Conservation (phyloP, 2,329 filamentous ascomycete genomes). For the Colletotrichum navitas region DNA sequence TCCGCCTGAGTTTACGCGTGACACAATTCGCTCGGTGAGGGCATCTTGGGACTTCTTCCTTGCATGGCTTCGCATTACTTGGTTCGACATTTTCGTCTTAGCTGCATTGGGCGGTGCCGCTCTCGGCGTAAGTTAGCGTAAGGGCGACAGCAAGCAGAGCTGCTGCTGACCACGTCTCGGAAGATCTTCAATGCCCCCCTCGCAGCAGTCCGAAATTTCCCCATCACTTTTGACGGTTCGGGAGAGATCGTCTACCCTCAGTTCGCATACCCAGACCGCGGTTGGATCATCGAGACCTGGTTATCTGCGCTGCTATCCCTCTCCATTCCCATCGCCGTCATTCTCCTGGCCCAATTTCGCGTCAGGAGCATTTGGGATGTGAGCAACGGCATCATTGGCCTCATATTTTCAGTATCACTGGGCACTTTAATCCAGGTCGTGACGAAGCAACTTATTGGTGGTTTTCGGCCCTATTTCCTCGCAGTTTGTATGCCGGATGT, state of each 20-base stretch:
- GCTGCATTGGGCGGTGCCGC: slow-evolving; percentile 61
- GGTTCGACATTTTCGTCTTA: slow-evolving; percentile 72
- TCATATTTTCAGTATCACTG: slow-evolving; percentile 69
- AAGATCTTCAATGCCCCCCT: slow-evolving; percentile 68
- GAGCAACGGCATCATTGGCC: slow-evolving; percentile 73
- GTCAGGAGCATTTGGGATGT: slow-evolving; percentile 69
- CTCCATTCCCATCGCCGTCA: slow-evolving; percentile 68
- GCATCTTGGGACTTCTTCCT: slow-evolving; percentile 16
- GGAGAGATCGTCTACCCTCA: slow-evolving; percentile 74
- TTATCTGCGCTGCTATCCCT: slow-evolving; percentile 68
- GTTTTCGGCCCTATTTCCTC: slow-evolving; percentile 73
- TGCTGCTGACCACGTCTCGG: slow-evolving; percentile 44
- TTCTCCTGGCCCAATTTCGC: slow-evolving; percentile 69
- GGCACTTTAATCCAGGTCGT: slow-evolving; percentile 75
- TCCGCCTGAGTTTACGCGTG: slow-evolving; percentile 22
- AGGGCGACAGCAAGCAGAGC: slow-evolving; percentile 38
- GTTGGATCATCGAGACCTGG: slow-evolving; percentile 72
- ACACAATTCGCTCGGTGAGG: slow-evolving; percentile 23
- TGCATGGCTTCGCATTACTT: slow-evolving; percentile 68
- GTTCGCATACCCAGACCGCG: slow-evolving; percentile 73
- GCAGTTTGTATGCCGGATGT: slow-evolving; percentile 72
- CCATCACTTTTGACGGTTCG: slow-evolving; percentile 67
- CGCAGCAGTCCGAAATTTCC: slow-evolving; percentile 70
- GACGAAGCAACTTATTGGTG: slow-evolving; percentile 75
- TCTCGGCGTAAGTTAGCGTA: slow-evolving; percentile 46